Evolutionary conservation across 192 early-diverging fungal species (phyloP).

Genomic region (Backusella australiensis): DNA sequence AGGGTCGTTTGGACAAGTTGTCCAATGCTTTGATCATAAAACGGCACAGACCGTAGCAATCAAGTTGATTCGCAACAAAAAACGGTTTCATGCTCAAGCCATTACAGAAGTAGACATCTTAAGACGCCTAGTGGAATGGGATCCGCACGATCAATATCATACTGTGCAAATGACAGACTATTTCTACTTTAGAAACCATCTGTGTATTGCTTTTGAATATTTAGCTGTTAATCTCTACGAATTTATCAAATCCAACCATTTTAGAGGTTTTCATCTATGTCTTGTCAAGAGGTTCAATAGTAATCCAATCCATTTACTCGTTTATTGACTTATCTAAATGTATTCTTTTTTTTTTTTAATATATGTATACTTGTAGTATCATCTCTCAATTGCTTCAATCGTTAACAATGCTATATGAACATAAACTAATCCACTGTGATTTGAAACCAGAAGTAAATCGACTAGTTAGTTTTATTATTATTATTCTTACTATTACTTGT

Average conservation of each 20-base stretch:
- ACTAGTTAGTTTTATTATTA: background rate
- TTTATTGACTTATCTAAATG: background rate
- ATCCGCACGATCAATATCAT: conserved; percentile 77
- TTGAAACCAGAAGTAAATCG: conserved; percentile 87
- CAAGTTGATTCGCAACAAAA: conserved; percentile 95
- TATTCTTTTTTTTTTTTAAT: conserved; percentile 23
- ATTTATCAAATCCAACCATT: conserved; percentile 92
- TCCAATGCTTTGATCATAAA: conserved; percentile 93
- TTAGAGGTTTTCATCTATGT: conserved; percentile 81
- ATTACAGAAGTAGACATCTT: conserved; percentile 93
- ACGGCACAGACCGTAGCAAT: conserved; percentile 80
- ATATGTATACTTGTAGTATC: conserved; percentile 46
- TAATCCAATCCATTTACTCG: background rate
- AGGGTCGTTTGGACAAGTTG: conserved; percentile 87
- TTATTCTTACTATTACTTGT: background rate
- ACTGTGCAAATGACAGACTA: conserved; percentile 87
- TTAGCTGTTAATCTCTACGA: conserved; percentile 96
- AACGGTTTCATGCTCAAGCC: conserved; percentile 94
- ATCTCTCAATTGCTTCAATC: conserved; percentile 83
- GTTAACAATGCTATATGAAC: conserved; percentile 65
- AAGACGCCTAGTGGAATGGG: conserved; percentile 78
- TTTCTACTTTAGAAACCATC: conserved; percentile 95
- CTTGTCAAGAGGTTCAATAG: conserved; percentile 59
- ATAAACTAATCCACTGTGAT: conserved; percentile 93
- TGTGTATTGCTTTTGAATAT: conserved; percentile 94